Conservation (phyloP, 2,329 filamentous ascomycete species). For the Aspergillus intermedius region DNA sequence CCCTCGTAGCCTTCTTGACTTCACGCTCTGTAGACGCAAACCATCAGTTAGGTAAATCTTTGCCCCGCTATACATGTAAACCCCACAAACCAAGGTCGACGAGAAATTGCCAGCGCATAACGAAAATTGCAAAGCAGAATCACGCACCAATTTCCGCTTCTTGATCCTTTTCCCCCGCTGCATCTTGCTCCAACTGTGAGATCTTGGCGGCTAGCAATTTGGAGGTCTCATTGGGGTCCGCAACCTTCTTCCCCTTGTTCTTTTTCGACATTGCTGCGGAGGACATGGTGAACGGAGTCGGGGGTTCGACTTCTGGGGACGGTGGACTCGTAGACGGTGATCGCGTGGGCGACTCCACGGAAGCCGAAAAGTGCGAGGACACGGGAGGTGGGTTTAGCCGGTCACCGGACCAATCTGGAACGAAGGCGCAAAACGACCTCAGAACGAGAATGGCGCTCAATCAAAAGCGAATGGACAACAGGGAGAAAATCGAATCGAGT, state of each 20-base stretch:
- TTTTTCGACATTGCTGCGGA: slow-evolving; percentile 60
- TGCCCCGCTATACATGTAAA: slow-evolving; percentile 1
- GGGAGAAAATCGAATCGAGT: no score
- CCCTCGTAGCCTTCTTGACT: slow-evolving; percentile 87
- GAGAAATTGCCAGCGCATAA: neutral
- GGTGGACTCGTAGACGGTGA: slow-evolving; percentile 40
- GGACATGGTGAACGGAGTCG: slow-evolving; percentile 30
- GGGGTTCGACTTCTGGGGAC: slow-evolving; percentile 18
- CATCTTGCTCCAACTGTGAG: slow-evolving; percentile 89
- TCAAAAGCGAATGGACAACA: no score
- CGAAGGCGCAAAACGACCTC: slow-evolving; percentile 1
- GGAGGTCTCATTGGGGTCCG: slow-evolving; percentile 82
- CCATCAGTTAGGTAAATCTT: slow-evolving; percentile 18
- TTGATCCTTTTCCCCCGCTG: slow-evolving; percentile 88
- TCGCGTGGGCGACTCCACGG: slow-evolving; percentile 38
- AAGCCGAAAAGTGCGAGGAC: slow-evolving; percentile 26
- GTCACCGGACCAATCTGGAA: slow-evolving; percentile 10
- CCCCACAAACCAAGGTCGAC: neutral
- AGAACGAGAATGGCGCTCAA: no score
- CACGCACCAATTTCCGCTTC: slow-evolving; percentile 87
- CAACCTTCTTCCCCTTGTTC: slow-evolving; percentile 73
- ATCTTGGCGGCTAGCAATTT: slow-evolving; percentile 91
- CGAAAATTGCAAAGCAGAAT: slow-evolving; percentile 1
- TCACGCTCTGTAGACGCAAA: slow-evolving; percentile 63
- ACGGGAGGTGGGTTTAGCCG: slow-evolving; percentile 14